Evolutionary conservation across 192 early-diverging fungal species (phyloP), one percentile per base, ranked within the genome.

Genomic region (Chytriomyces sp.): DNA sequence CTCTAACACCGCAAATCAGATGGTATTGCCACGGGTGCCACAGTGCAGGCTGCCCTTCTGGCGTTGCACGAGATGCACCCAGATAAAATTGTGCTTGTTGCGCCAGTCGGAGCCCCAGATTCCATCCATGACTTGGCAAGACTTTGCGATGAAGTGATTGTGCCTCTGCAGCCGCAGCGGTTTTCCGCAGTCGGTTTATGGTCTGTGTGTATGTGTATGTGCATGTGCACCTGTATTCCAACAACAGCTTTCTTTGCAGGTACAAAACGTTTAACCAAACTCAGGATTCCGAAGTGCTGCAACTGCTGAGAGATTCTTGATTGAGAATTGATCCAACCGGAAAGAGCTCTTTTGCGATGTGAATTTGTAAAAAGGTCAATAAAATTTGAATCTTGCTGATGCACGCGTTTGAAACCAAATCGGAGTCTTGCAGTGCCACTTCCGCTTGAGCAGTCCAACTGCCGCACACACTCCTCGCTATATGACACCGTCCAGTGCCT

Each of bases 11-110:
- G 13, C 53, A 18, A 28, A 26, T 64, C 7, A 67, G 82, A 83
- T 62, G 83, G 83, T 10, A 82, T 84, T 61, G 82, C 82, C 26
- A 84, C 82, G 5, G 84, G 84, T 4, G 79, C 84, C 13, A 82
- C 81, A 9, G 50, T 82, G 43, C 75, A 64, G 11, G 78, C 79
- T 8, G 81, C 81, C 6, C 50, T 80, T 28, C 74, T 47, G n/a
- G 75, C 84, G 20, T 67, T 81, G 20, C 18, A 72, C n/a, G 13
- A 61, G 11, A 63, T 79, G 76, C 5, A n/a, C 2, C 79, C 82
- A 7, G 20, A 18, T 13, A 24, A 69, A 20, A 62, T 84, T 4
- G 50, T 82, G 20, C 75, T 61, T 7, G 84, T 77, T 0, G 78
- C 72, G 13, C 84, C 81, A 0, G 81, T 82, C 47, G 84, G 78